Base-by-base conservation (phyloP, 345 rosid species). In the Zanthoxylum bungeanum region DNA sequence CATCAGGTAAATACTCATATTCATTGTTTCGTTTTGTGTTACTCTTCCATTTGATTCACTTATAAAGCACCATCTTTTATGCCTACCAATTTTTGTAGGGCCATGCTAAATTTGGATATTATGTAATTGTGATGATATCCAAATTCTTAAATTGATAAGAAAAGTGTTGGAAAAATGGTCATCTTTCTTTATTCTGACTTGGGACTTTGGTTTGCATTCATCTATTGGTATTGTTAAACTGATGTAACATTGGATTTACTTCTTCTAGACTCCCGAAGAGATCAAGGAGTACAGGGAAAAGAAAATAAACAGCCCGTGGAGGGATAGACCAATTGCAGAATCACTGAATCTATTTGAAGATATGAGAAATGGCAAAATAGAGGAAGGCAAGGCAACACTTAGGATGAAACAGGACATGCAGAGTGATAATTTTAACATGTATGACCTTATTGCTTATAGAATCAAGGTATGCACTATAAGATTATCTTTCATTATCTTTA, bases 371-470 rank as follows among this genome's bases (percentile, higher is more conserved):
- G 98, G 98, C 51, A 47, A 84, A 84, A 84, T 93, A 65, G 97
- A 87, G 71, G 98, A 93, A 85, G 99, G 96, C 30, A 89, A 93
- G 75, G 98, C 99, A 34, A 93, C 99, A 50, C 85, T 93, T 31
- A 83, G 97, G 79, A 93, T 96, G 99, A 96, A 91, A 83, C 99
- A 96, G 70, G 99, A 96, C 69, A 96, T 96, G 99, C 98, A 91
- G 88, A 93, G 88, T 84, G 95, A 96, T 71, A 93, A 92, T 74
- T 84, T 24, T 64, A 93, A 96, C 81, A 96, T 93, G 99, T 91
- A 87, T 77, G 98, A 96, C 75, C 97, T 93, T 49, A 88, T 96
- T 74, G 99, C 99, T 27, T 96, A 96, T 83, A 90, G 99, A 65
- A 93, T 96, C 80, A 93, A 91, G 98, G 97, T 77, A 87, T 80